Conservation (phyloP, 441 rosid species). For the Jatropha podagrica region DNA sequence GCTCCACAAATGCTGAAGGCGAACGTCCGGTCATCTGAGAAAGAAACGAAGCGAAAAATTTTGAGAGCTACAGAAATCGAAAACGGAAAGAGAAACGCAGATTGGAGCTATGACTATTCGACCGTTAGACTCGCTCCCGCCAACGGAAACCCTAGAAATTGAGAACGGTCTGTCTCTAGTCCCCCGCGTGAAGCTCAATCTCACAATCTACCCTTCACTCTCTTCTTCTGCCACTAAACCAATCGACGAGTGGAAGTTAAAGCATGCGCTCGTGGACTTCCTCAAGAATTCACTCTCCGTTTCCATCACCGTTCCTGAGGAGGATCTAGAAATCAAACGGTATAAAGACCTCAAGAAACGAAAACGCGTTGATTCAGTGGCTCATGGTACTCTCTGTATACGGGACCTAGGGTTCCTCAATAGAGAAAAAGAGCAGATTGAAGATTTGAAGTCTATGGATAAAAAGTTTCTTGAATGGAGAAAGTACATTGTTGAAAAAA, state of each 20-base stretch:
- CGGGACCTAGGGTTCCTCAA: conserved; percentile 75
- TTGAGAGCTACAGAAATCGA: background rate
- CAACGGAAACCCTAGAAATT: conserved; percentile 63
- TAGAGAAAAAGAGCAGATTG: conserved; percentile 34
- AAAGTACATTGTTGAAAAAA: conserved; percentile 55
- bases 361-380: conserved; percentile 85
- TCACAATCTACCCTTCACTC: conserved; percentile 55
- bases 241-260: conserved; percentile 92
- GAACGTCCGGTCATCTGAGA: background rate
- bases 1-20: background rate
- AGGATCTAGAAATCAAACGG: conserved; percentile 62
- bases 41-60: background rate
- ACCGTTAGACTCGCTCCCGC: conserved; percentile 56
- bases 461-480: conserved; percentile 77
- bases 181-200: conserved; percentile 69
- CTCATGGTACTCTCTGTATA: conserved; percentile 63
- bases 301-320: conserved; percentile 55
- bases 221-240: conserved; percentile 59
- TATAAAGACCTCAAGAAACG: conserved; percentile 83
- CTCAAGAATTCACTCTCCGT: conserved; percentile 54
- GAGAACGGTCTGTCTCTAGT: conserved; percentile 60
- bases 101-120: conserved; percentile 32
- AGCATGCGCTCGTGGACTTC: conserved; percentile 66
- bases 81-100: background rate
- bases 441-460: conserved; percentile 47